These are phyloP conservation scores for Penicillium desertorum DNA, from an alignment of 495 filamentous ascomycete species.

Conservation along the genomic window DNA sequence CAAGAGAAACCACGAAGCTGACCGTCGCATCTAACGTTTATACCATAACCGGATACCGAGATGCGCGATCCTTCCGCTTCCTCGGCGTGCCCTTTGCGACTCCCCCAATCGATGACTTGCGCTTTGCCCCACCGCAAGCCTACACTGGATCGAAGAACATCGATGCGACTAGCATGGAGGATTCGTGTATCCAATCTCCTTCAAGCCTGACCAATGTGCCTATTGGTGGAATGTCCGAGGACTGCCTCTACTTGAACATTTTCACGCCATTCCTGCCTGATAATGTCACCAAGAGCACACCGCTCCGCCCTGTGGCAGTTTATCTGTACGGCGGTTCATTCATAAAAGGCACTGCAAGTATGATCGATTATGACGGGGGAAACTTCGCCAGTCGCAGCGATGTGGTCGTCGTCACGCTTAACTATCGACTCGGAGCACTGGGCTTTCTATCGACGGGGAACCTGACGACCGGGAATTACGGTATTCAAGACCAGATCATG, in stretches of 20 bases:
- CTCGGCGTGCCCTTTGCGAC: slow-evolving; percentile 52
- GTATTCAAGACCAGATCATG: slow-evolving; percentile 40
- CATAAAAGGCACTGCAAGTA: slow-evolving; percentile 37
- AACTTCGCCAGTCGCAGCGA: slow-evolving; percentile 48
- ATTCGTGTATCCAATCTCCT: slow-evolving; percentile 44
- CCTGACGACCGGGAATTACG: slow-evolving; percentile 39
- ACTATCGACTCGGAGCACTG: slow-evolving; percentile 45
- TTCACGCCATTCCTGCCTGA: slow-evolving; percentile 30
- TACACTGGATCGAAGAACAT: slow-evolving; percentile 40
- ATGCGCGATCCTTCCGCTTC: slow-evolving; percentile 55
- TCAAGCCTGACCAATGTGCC: slow-evolving; percentile 13
- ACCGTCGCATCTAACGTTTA: slow-evolving; percentile 28
- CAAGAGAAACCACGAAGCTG: slow-evolving; percentile 32
- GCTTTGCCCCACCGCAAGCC: slow-evolving; percentile 46
- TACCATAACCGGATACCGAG: slow-evolving; percentile 45
- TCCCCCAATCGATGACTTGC: slow-evolving; percentile 34
- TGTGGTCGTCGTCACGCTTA: slow-evolving; percentile 50
- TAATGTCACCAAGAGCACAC: slow-evolving; percentile 8
- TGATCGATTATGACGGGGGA: slow-evolving; percentile 43
- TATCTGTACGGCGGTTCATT: slow-evolving; percentile 51
- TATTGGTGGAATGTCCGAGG: slow-evolving; percentile 37
- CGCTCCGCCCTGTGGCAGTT: slow-evolving; percentile 40
- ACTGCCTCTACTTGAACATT: slow-evolving; percentile 47
- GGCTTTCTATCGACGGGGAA: slow-evolving; percentile 39
- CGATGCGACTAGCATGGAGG: slow-evolving; percentile 42